Evolutionary conservation across 2,329 filamentous ascomycete species (phyloP), one percentile per base, ranked within the genome.

Genomic region (Claviceps maximensis): DNA sequence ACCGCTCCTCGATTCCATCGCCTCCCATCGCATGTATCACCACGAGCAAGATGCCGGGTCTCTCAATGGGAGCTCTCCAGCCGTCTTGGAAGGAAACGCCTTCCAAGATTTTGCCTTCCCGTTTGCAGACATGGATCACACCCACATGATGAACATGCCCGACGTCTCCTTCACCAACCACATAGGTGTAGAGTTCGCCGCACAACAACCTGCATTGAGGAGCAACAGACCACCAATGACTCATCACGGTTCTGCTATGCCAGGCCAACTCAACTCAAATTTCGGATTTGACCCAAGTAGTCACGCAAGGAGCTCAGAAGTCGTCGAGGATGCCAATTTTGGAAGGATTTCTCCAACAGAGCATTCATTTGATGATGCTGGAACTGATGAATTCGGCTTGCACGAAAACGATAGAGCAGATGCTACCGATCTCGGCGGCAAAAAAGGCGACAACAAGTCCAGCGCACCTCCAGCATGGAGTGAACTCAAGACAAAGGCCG

Each of bases 401-500:
- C 69, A 71, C 19, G 69, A 68, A 38, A 68, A 69, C 47, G 69
- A 67, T 19, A 69, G 71, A 29, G 70, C 69, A 36, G 78, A 82
- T 59, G 74, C 74, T 15, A 75, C 72, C n/a, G 79, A 82, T 51
- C 61, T 77, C 23, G 75, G 73, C 21, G 70, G 68, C 49, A 77
- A 77, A 60, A 60, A 67, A 36, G 82, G 78, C 62, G 78, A 81
- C 50, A 76, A 80, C 55, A 82, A 80, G 57, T 67, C 74, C 6
- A 79, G 80, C 50, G 72, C 76, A 9, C 72, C 77, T 9, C 82
- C 84, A 15, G 74, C 83, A 15, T 91, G 87, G 87, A 90, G 82
- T 60, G 87, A 91, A 64, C 73, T 90, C 58, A 91, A 91, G 68
- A 91, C 87, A 3, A 91, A 91, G 67, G 93, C 93, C 2, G 93